These are phyloP conservation scores for Trichoderma reesei DNA, from an alignment of 495 filamentous ascomycete genomes.

Conservation along the genomic window DNA sequence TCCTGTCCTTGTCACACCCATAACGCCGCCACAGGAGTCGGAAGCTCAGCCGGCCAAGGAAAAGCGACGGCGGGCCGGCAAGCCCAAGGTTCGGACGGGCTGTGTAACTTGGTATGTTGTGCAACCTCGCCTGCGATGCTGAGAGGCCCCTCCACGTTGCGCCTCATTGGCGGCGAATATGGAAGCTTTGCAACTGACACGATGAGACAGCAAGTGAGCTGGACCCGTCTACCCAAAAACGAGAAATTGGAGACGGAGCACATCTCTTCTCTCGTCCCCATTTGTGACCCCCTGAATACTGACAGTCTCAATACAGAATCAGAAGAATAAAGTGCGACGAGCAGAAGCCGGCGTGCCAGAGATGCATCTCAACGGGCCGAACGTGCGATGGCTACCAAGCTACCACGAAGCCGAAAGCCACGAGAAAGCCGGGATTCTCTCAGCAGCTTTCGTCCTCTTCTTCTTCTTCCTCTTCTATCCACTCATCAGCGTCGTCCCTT, in stretches of 20 bases:
- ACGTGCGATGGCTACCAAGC: constrained; percentile 34
- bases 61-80: background rate
- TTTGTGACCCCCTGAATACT: background rate
- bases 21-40: background rate
- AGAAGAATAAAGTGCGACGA: constrained; percentile 34
- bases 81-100: constrained; percentile 6
- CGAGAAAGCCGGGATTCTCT: constrained; percentile 1
- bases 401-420: background rate
- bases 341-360: constrained; percentile 33
- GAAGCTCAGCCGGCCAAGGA: background rate
- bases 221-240: background rate
- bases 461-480: background rate
- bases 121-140: background rate
- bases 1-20: background rate
- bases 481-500: background rate
- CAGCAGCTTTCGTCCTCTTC: background rate
- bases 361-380: constrained; percentile 31
- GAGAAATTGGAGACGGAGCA: background rate
- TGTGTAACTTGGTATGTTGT: constrained; percentile 5
- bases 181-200: background rate
- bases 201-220: constrained; percentile 1
- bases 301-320: background rate
- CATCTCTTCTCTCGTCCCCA: background rate
- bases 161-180: background rate
- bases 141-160: background rate